Base-by-base conservation (phyloP, 768 basidiomycete genomes). In the Rickenella mellea region DNA sequence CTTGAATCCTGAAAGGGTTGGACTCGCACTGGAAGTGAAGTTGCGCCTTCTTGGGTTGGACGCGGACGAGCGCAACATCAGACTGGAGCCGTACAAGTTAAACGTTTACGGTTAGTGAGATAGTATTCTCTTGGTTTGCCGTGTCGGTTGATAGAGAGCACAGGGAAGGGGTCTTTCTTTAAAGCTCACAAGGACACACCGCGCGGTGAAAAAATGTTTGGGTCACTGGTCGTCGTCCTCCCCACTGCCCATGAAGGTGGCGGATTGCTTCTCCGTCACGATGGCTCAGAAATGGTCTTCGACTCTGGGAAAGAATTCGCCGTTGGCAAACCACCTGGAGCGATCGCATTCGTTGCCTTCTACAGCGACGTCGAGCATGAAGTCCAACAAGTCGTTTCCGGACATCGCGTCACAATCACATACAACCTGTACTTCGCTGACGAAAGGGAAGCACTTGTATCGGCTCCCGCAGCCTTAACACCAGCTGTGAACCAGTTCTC, bases 121-220 rank as follows among this genome's bases (percentile, higher is more conserved):
- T 15, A 30, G 10, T 15, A 10, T 10, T 15, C 10, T 30, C 10
- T 15, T 15, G 10, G 29, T 15, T 10, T 30, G 29, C 29, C 15
- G 10, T 10, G 10, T 15, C 15, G 29, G 10, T 30, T 30, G 15
- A 30, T 30, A 30, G 10, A 30, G 15, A 30, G 10, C 10, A 27
- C 40, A 70, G 69, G 60, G 1, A 50, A 61, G 32, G 72, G 58
- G 8, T 64, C 63, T 0, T 73, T 71, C 51, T 76, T 74, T 61
- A 72, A 71, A 48, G 30, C 66, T 1, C 74, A 74, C 47, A 60
- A 65, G 28, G 75, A 74, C 44, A 73, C 73, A 0, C 70, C 69
- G 5, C 64, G 66, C 7, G 49, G 55, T 7, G 55, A 59, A 6
- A 49, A 50, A 20, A 74, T 75, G 66, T 68, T 78, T 27, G 74